These are phyloP conservation scores for Malassezia brasiliensis DNA, from an alignment of 1,284 basidiomycete species.

Conservation along the genomic window DNA sequence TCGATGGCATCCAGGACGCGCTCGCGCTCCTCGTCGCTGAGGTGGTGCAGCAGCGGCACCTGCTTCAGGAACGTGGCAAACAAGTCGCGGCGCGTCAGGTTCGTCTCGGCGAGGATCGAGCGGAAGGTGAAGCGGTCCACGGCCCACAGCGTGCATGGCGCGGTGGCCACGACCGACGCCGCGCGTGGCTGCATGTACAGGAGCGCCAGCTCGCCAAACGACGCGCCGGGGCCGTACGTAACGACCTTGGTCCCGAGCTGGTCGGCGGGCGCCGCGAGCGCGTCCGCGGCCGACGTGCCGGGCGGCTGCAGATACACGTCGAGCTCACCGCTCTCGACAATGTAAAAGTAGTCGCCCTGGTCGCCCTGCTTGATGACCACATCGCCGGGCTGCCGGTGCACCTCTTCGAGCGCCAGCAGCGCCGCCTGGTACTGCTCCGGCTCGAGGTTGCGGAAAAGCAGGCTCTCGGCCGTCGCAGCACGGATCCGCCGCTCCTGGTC, in stretches of 20 bases:
- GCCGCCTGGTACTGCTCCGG: constrained; percentile 90
- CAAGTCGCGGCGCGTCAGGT: constrained; percentile 67
- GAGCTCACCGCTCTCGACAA: constrained; percentile 79
- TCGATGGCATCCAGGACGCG: constrained; percentile 94
- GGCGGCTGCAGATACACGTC: constrained; percentile 67
- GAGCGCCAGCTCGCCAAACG: constrained; percentile 90
- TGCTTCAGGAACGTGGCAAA: constrained; percentile 88
- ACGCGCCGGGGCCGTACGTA: constrained; percentile 72
- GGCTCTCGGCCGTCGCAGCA: constrained; percentile 73
- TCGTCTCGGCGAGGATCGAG: constrained; percentile 64
- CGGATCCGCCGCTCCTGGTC: constrained; percentile 82
- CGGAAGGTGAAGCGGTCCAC: constrained; percentile 95
- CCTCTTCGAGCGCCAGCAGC: constrained; percentile 89
- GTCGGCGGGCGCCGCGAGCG: constrained; percentile 6
- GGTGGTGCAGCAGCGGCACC: constrained; percentile 76
- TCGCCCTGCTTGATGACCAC: constrained; percentile 93
- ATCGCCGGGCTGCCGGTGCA: constrained; percentile 61
- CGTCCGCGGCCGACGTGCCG: constrained; percentile 18
- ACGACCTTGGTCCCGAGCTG: constrained; percentile 49
- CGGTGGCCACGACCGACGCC: constrained; percentile 78
- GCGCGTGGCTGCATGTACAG: constrained; percentile 97
- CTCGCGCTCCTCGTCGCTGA: constrained; percentile 77
- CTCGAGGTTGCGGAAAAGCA: constrained; percentile 91
- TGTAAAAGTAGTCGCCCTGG: constrained; percentile 93
- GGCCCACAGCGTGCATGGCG: constrained; percentile 76